Percentiles rank a stretch among this genome's conserved stretches.
Evolutionary conservation across 2,329 filamentous ascomycete genomes (phyloP).

Genomic region (Ophiocordyceps sinensis): DNA sequence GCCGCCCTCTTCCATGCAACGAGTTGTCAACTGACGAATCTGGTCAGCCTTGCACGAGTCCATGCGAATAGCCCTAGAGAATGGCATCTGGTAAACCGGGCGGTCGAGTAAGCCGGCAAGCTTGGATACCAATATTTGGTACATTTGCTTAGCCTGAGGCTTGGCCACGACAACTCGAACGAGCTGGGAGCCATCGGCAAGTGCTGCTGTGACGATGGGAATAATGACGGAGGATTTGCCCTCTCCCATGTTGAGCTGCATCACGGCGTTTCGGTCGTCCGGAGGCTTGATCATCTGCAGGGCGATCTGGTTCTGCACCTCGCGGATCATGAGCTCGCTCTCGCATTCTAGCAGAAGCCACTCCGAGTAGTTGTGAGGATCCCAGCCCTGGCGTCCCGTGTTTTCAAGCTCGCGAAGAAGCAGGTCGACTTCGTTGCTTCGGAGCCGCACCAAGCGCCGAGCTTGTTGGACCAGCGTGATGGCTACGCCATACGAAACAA

Average conservation of each 20-base stretch:
- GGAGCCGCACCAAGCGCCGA: slow-evolving; percentile 19
- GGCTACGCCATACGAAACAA: slow-evolving; percentile 25
- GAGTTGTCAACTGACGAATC: slow-evolving; percentile 15
- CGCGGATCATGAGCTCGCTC: slow-evolving; percentile 43
- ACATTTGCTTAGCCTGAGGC: slow-evolving; percentile 45
- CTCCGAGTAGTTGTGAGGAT: slow-evolving; percentile 36
- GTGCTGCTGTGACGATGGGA: slow-evolving; percentile 40
- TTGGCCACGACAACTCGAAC: slow-evolving; percentile 47
- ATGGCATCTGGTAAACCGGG: slow-evolving; percentile 41
- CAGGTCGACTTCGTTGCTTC: not conserved
- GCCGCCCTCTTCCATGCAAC: slow-evolving; percentile 35
- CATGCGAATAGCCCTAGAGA: slow-evolving; percentile 33
- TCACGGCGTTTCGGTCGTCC: slow-evolving; percentile 22
- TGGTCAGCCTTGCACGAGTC: slow-evolving; percentile 9
- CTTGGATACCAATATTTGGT: slow-evolving; percentile 10
- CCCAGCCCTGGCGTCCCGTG: slow-evolving; percentile 40
- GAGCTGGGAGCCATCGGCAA: slow-evolving; percentile 36
- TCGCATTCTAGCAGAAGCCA: slow-evolving; percentile 52
- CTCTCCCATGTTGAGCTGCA: slow-evolving; percentile 60
- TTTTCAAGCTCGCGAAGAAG: slow-evolving; percentile 29
- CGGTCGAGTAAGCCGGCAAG: slow-evolving; percentile 41
- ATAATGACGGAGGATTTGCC: slow-evolving; percentile 58
- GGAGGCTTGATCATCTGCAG: slow-evolving; percentile 32
- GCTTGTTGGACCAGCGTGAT: slow-evolving; percentile 27
- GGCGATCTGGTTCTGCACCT: slow-evolving; percentile 44